Evolutionary conservation across 768 basidiomycete species (phyloP), one percentile per base, ranked within the genome.

Genomic region (Cyclocybe cylindracea): DNA sequence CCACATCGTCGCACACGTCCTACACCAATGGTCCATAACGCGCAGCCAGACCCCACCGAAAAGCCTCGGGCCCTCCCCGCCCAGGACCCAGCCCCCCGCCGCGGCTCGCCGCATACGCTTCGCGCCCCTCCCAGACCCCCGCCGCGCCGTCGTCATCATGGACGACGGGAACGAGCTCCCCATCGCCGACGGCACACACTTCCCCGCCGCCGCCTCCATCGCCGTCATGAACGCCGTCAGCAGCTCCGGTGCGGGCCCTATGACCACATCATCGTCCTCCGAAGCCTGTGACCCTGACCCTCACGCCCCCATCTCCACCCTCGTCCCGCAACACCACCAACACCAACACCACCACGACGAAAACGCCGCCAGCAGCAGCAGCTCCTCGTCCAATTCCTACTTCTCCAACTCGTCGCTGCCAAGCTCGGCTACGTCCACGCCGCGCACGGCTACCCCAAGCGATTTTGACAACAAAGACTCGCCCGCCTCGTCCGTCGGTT

Each of bases 101-200:
- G 19, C 54, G 13, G 16, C 55, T 10, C 63, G 64, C 14, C 69
- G 72, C 42, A 93, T 94, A 53, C 82, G 89, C 54, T 94, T 94
- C 56, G 92, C 93, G 0, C 93, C 93, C 1, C 79, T 94, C 13
- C 93, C 93, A 1, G 87, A 89, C 59, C 88, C 89, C 1, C 76
- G 82, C 18, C 76, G 82, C 45, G 76, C 79, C 45, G 72, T 77
- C 54, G 56, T 72, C 57, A 63, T 73, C 53, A 67, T 65, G 19
- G 75, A 75, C 55, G 69, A 76, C 62, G 75, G 71, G 57, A 68
- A 69, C 45, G 74, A 77, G 57, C 54, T 70, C n/a, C 70, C 70
- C 19, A 63, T 76, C 13, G 44, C 48, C 33, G 51, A 56, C 9
- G 66, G 60, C 34, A 66, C 60, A 35, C 46, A 63, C 46, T 53